A percentile compares a stretch with the other conserved stretches of the same genome.
Conservation (phyloP, 139 green algal genomes). For the Picochlorum sp. region DNA sequence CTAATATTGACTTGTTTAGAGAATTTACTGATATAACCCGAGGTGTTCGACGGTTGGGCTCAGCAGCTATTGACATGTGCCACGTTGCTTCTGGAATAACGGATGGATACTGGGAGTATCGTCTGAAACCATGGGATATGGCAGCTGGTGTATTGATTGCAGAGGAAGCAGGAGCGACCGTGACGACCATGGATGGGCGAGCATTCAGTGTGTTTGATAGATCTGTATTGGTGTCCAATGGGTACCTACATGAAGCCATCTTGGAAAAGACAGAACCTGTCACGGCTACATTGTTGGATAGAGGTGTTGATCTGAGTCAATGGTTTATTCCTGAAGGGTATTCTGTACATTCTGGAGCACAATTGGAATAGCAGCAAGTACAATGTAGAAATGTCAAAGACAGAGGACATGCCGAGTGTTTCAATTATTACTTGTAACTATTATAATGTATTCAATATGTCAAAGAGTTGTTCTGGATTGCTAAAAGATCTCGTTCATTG, state of each 20-base stretch:
- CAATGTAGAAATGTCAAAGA: too few relatives aligned
- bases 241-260: conserved; percentile 40
- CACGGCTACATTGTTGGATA: conserved; percentile 20
- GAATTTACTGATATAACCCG: conserved; percentile 74
- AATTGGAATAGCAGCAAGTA: conserved; percentile 15
- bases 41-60: conserved; percentile 73
- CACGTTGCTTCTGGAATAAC: conserved; percentile 66
- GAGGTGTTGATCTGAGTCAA: conserved; percentile 39
- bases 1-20: conserved; percentile 85
- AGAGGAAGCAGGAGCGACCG: conserved; percentile 56
- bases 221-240: conserved; percentile 43
- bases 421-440: too few relatives aligned
- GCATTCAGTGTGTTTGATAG: conserved; percentile 62
- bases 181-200: conserved; percentile 68
- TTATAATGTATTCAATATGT: conserved; percentile 36
- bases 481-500: conserved; percentile 63
- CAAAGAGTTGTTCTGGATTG: conserved; percentile 51
- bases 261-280: conserved; percentile 27
- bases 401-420: too few relatives aligned
- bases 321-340: conserved; percentile 51
- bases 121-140: conserved; percentile 66
- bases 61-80: conserved; percentile 85
- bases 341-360: conserved; percentile 21
- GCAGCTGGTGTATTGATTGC: conserved; percentile 58
- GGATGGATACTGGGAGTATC: conserved; percentile 70